Conservation (phyloP, 495 filamentous ascomycete genomes). For the Pyronema omphalodes region DNA sequence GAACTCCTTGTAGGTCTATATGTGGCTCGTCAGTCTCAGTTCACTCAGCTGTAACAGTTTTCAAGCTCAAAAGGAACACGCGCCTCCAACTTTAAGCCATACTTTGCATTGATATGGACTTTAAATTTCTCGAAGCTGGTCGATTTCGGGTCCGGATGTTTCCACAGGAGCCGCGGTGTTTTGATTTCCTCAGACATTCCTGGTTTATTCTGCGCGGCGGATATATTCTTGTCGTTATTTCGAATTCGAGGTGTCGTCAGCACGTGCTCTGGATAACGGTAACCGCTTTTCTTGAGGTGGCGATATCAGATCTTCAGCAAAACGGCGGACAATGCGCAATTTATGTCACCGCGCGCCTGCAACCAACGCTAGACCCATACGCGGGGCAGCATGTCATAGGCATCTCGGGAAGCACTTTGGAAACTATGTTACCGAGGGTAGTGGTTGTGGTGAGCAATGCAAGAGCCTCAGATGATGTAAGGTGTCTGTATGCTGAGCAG, state of each 20-base stretch:
- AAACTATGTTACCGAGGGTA: not conserved
- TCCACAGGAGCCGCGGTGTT: constrained; percentile 37
- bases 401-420: not conserved
- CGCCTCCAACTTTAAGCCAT: constrained; percentile 30
- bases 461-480: too few species aligned
- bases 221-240: not conserved
- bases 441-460: not conserved
- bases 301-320: not conserved
- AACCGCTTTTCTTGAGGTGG: not conserved
- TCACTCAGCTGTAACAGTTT: not conserved
- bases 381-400: not conserved
- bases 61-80: not conserved
- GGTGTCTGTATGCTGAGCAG: too few species aligned
- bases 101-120: constrained; percentile 30
- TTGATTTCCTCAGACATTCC: not conserved
- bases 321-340: not conserved
- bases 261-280: not conserved
- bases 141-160: constrained; percentile 35
- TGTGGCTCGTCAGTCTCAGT: not conserved
- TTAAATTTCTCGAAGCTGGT: constrained; percentile 36
- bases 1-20: constrained; percentile 43
- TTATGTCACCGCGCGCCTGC: not conserved
- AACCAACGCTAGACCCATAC: too few species aligned
- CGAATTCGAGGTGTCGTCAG: not conserved
- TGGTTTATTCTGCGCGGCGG: not conserved